phyloP scores from a whole-genome alignment of 352 stramenopile species.

The Thalassiosira exigua region DNA sequence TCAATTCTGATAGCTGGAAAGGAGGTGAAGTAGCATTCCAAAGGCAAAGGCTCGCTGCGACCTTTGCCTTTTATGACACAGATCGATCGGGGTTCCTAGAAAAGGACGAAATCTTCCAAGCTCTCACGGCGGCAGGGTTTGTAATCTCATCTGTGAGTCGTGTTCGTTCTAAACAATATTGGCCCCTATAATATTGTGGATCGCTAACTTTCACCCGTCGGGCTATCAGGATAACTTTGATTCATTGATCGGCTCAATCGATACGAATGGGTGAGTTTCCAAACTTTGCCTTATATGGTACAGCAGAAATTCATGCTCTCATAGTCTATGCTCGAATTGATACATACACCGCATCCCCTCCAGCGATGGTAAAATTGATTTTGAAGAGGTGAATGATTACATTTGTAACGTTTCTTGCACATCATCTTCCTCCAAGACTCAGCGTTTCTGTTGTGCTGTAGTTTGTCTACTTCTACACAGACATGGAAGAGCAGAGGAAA shows the following conservation, averaged over 20 bases:
- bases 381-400: slow-evolving; percentile 62
- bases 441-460: not conserved
- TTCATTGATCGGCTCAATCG: slow-evolving; percentile 68
- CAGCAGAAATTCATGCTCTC: no score
- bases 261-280: slow-evolving; percentile 73
- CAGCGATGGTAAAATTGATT: slow-evolving; percentile 78
- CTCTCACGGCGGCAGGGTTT: slow-evolving; percentile 54
- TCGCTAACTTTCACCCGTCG: no score
- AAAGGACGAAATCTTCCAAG: slow-evolving; percentile 66
- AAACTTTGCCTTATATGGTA: no score
- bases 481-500: slow-evolving; percentile 53
- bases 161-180: no score
- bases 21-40: slow-evolving; percentile 61
- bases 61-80: slow-evolving; percentile 78
- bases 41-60: slow-evolving; percentile 55
- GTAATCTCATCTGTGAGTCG: slow-evolving; percentile 31
- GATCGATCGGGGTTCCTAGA: slow-evolving; percentile 77
- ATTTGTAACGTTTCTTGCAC: no score
- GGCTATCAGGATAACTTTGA: slow-evolving; percentile 54
- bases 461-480: slow-evolving; percentile 53
- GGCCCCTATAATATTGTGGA: no score
- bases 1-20: slow-evolving; percentile 63
- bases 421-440: no score
- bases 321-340: no score
- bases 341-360: no score